Evolutionary conservation across 2,329 filamentous ascomycete genomes (phyloP).

Genomic region (Eutypella sp.): DNA sequence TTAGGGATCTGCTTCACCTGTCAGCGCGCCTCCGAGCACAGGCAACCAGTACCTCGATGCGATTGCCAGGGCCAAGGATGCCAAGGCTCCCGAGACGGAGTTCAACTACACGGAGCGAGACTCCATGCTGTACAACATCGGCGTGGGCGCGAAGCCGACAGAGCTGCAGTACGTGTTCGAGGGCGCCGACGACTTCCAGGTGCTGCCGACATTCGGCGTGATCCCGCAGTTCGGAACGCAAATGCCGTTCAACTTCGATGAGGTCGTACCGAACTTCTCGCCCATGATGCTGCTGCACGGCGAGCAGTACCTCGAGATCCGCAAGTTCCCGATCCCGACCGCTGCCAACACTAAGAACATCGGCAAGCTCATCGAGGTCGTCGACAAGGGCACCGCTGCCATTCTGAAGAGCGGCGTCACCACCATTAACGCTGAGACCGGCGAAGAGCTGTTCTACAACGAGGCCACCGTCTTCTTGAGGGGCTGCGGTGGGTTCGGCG

Average conservation of each 20-base stretch:
- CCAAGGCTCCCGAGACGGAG: constrained; percentile 56
- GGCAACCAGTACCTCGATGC: constrained; percentile 65
- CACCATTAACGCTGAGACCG: constrained; percentile 78
- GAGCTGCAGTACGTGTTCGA: constrained; percentile 89
- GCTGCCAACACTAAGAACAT: constrained; percentile 69
- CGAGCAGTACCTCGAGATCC: constrained; percentile 95
- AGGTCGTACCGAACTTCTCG: constrained; percentile 91
- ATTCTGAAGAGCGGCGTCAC: constrained; percentile 75
- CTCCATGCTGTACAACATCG: constrained; percentile 91
- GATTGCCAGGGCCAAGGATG: constrained; percentile 69
- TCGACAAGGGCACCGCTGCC: constrained; percentile 91
- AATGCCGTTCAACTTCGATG: constrained; percentile 71
- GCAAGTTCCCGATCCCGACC: constrained; percentile 87
- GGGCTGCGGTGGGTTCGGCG: constrained; percentile 85
- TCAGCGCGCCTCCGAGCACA: constrained; percentile 8
- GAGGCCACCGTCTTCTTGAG: constrained; percentile 91
- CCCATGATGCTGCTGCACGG: constrained; percentile 99
- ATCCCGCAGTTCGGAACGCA: constrained; percentile 88
- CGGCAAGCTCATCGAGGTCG: constrained; percentile 82
- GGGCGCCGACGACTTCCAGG: constrained; percentile 86
- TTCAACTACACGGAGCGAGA: constrained; percentile 85
- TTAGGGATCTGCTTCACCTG: constrained; percentile 18
- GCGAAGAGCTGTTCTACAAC: constrained; percentile 94
- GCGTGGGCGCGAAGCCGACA: constrained; percentile 83
- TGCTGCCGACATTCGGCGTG: constrained; percentile 91